Evolutionary conservation across 768 basidiomycete species (phyloP).

Genomic region (Kwoniella bestiolae): DNA sequence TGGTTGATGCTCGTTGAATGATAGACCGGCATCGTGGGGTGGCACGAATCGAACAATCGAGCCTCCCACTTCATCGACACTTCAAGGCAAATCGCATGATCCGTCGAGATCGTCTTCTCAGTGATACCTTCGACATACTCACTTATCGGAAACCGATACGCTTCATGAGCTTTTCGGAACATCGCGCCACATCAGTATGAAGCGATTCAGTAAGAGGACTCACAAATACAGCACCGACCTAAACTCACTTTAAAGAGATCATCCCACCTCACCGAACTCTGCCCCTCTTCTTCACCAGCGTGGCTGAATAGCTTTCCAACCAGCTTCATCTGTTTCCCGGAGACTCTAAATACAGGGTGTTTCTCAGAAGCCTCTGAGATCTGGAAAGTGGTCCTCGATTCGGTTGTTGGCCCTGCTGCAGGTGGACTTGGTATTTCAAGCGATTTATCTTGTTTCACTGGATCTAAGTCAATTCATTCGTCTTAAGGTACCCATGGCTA

Average conservation of each 20-base stretch:
- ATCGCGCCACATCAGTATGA: neutral
- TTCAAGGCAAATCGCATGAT: too few relatives aligned
- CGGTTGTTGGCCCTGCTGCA: too few relatives aligned
- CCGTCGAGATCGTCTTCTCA: neutral
- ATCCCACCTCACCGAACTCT: slow-evolving; percentile 11
- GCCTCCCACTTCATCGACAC: slow-evolving; percentile 6
- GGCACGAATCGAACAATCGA: slow-evolving; percentile 7
- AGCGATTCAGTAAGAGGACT: too few relatives aligned
- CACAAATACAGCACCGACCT: too few relatives aligned
- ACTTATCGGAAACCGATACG: slow-evolving; percentile 3
- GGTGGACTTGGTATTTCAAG: too few relatives aligned
- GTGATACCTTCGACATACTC: too few relatives aligned
- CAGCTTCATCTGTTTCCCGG: slow-evolving; percentile 1
- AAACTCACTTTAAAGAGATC: slow-evolving; percentile 6
- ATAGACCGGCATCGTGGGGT: slow-evolving; percentile 1
- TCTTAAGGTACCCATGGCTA: too few relatives aligned
- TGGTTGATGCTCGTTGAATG: slow-evolving; percentile 9
- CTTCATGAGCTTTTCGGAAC: slow-evolving; percentile 15
- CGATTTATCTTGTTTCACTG: too few relatives aligned
- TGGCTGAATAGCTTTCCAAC: slow-evolving; percentile 1
- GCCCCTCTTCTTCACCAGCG: neutral
- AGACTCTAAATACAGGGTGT: too few relatives aligned
- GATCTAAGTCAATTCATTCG: too few relatives aligned
- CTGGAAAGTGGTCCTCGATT: too few relatives aligned
- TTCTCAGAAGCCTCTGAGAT: too few relatives aligned